Base-by-base conservation (phyloP, 2,329 filamentous ascomycete genomes). In the Immersiporthe knoxdaviesiana region DNA sequence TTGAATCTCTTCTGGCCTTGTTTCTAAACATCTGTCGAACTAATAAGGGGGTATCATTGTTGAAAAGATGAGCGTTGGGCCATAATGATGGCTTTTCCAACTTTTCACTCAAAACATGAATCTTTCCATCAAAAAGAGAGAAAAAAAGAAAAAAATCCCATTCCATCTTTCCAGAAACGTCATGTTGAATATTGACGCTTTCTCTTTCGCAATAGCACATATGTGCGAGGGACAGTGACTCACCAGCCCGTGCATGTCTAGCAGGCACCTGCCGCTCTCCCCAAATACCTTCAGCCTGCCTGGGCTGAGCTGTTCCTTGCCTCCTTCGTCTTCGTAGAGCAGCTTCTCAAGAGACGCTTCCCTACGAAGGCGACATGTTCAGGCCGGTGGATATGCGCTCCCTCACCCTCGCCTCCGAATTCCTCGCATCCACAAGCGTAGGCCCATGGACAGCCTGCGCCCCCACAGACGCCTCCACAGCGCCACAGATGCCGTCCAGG, bases 131-230 rank as follows among this genome's bases (percentile, higher is more conserved):
- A 39, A 37, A 61, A 61, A 59, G 4, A 8, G 5, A 27, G 3
- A 56, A 39, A 32, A 37, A 37, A 39, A 39, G 12, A 37, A n/a
- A 37, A 18, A 44, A 16, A 16, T 56, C 14, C 12, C 30, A 35
- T 35, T 32, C 27, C 32, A 35, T 35, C 37, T 47, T 24, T 24
- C 41, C 14, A 50, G 61, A 24, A 32, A 35, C 61, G 61, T 63
- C 61, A 63, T 63, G 61, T 63, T 63, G 61, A 63, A 63, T 63
- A 32, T 63, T 63, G 61, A 63, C 61, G 61, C 41, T 7, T 24
- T 35, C 2, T 7, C 35, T 14, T 32, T 32, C 18, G n/a, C 41
- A 32, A 32, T n/a, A 37, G 18, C 54, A 54, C 24, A 54, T 54
- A 3, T 44, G 41, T 44, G 44, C 44, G 21, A 47, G 44, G 21